phyloP scores from a whole-genome alignment of 208 protist species.

The Trypanosoma mega region DNA sequence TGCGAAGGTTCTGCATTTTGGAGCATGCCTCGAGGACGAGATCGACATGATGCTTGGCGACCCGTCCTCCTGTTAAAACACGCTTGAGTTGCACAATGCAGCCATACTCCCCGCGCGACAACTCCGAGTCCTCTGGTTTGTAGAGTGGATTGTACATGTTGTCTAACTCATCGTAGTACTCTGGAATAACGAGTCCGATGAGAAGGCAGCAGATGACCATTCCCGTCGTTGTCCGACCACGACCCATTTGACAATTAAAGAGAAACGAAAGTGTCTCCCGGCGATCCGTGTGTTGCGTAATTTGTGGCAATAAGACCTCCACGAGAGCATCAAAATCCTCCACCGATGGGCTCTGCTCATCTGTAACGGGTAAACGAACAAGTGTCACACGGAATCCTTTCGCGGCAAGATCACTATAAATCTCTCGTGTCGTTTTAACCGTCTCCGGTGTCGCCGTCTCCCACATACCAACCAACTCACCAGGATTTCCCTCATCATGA shows the following conservation, averaged over 20 bases:
- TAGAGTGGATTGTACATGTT: constrained; percentile 69
- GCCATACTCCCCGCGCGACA: constrained; percentile 70
- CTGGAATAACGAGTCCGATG: constrained; percentile 77
- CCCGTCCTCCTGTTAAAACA: constrained; percentile 60
- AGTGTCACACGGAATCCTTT: constrained; percentile 63
- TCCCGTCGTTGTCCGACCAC: constrained; percentile 85
- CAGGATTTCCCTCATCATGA: constrained; percentile 84
- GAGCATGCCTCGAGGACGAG: constrained; percentile 85
- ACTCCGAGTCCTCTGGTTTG: constrained; percentile 39
- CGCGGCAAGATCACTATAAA: constrained; percentile 63
- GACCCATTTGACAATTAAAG: constrained; percentile 91
- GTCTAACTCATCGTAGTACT: constrained; percentile 86
- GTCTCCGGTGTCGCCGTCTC: constrained; percentile 63
- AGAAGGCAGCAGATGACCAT: constrained; percentile 89
- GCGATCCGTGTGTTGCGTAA: constrained; percentile 67
- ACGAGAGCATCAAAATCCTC: constrained; percentile 81
- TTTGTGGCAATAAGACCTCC: constrained; percentile 56
- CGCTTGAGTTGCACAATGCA: constrained; percentile 82
- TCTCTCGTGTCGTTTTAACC: constrained; percentile 79
- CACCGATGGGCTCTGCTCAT: constrained; percentile 83
- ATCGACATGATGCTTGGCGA: constrained; percentile 76
- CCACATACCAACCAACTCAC: constrained; percentile 86
- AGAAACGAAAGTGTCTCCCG: constrained; percentile 85
- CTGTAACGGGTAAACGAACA: constrained; percentile 79
- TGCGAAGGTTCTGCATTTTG: constrained; percentile 87